Evolutionary conservation across 305 asterid genomes (phyloP).

Genomic region (Caryopteris hybrid): DNA sequence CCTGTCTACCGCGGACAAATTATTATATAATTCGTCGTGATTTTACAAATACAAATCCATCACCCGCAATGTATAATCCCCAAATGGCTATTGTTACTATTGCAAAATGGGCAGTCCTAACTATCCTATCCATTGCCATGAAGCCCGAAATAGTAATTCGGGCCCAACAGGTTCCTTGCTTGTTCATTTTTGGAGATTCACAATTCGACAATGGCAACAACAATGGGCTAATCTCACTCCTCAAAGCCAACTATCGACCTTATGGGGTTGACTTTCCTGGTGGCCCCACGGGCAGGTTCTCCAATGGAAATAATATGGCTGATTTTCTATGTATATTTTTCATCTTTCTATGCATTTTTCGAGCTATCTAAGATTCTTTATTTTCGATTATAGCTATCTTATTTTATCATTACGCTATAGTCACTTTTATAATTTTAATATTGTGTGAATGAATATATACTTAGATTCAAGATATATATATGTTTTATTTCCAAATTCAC

Average conservation of each 20-base stretch:
- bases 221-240: conserved; percentile 25
- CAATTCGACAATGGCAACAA: conserved; percentile 58
- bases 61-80: too few species aligned
- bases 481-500: too few species aligned
- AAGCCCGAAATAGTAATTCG: not conserved
- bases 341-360: too few species aligned
- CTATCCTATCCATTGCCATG: not conserved
- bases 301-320: conserved; percentile 30
- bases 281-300: conserved; percentile 47
- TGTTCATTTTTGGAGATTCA: conserved; percentile 56
- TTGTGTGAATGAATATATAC: too few species aligned
- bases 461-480: too few species aligned
- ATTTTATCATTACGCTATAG: too few species aligned
- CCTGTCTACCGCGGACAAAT: too few species aligned
- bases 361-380: too few species aligned
- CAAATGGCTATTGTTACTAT: not conserved
- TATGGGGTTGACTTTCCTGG: conserved; percentile 49
- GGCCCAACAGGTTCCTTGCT: conserved; percentile 40
- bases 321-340: conserved; percentile 31
- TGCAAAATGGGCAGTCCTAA: conserved; percentile 10
- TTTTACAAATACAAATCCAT: too few species aligned
- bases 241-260: conserved; percentile 46
- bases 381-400: too few species aligned
- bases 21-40: too few species aligned
- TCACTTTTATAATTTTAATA: too few species aligned